Base-by-base conservation (phyloP, 2,329 filamentous ascomycete genomes). In the Clonostachys solani region DNA sequence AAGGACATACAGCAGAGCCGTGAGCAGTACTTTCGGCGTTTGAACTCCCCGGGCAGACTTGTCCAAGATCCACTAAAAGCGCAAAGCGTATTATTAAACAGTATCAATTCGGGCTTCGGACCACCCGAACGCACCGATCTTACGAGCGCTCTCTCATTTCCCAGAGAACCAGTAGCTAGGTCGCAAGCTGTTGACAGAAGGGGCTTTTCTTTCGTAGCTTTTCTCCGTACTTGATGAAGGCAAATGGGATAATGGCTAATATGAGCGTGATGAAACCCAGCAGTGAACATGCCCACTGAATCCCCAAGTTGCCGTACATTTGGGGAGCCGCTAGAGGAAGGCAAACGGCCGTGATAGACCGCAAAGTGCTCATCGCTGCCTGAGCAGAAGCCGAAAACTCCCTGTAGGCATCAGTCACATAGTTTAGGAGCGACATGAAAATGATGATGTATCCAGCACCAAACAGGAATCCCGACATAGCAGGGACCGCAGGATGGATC, bases 381-480 rank as follows among this genome's bases (percentile, higher is more conserved):
- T 61, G 60, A 1, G 62, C 62, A 15, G 62, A 65, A 6, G 62
- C 62, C 2, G 61, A 63, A n/a, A 56, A 54, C 19, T 61, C 55
- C 6, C 56, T 57, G 40, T 57, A 65, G 8, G 62, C 60, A 33
- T 65, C 62, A 2, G 60, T 65, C 42, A 65, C 45, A 47, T 64
- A 65, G 46, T 65, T 65, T 33, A 59, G 50, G 57, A 65, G 63
- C 37, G 58, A 59, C 55, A 65, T 63, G 52, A 64, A 65, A 8
- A 64, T 49, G 10, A 65, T 50, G 45, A 61, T 58, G 45, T 57
- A 55, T 12, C 62, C 62, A n/a, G 55, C 48, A 7, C 69, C 67
- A 42, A 74, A 77, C 34, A 74, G 68, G 1, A 86, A 55, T 1
- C 83, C 83, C 65, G 19, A 80, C 67, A 19, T 63, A 61, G 4